Percentiles rank a stretch among this genome's conserved stretches.
These are phyloP conservation scores for Phytophthora uliginosa DNA, from an alignment of 352 stramenopile species.

Conservation along the genomic window DNA sequence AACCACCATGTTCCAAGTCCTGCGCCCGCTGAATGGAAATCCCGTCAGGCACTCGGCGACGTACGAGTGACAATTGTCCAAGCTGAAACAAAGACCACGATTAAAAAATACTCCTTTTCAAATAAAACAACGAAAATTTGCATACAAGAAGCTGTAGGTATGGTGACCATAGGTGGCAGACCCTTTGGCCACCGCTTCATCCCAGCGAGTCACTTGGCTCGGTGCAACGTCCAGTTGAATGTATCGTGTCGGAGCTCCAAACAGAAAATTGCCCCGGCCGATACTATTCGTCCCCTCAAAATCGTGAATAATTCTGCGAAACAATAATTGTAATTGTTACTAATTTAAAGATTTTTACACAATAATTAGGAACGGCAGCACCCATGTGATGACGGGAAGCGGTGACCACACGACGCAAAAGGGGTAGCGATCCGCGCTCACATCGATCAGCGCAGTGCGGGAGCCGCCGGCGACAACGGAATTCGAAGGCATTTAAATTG, in stretches of 20 bases:
- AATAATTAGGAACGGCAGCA: conserved; percentile 89
- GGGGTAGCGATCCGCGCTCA: conserved; percentile 65
- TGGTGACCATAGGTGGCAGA: conserved; percentile 90
- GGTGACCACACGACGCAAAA: conserved; percentile 94
- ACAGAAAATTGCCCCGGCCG: conserved; percentile 85
- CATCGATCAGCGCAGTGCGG: conserved; percentile 24
- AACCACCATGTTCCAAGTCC: conserved; percentile 78
- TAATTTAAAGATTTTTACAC: not conserved
- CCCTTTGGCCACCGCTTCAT: conserved; percentile 88
- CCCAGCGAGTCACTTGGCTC: conserved; percentile 80
- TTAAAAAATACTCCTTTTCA: not conserved
- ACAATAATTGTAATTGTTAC: conserved; percentile 23
- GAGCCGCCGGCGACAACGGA: not conserved
- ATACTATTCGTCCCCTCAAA: conserved; percentile 96
- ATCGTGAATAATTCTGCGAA: conserved; percentile 90
- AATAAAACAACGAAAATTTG: not conserved
- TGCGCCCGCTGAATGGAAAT: conserved; percentile 50
- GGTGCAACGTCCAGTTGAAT: conserved; percentile 67
- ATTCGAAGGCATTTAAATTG: not conserved
- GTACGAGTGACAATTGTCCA: conserved; percentile 98
- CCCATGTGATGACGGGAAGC: conserved; percentile 88
- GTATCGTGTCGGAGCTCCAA: conserved; percentile 89
- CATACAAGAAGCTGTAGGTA: conserved; percentile 95
- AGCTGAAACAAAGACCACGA: conserved; percentile 39
- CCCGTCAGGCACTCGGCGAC: conserved; percentile 82